Percentiles rank a stretch among this genome's conserved stretches.
Evolutionary conservation across 805 yeast genomes (phyloP).

Genomic region (Sugiyamaella smithiae): DNA sequence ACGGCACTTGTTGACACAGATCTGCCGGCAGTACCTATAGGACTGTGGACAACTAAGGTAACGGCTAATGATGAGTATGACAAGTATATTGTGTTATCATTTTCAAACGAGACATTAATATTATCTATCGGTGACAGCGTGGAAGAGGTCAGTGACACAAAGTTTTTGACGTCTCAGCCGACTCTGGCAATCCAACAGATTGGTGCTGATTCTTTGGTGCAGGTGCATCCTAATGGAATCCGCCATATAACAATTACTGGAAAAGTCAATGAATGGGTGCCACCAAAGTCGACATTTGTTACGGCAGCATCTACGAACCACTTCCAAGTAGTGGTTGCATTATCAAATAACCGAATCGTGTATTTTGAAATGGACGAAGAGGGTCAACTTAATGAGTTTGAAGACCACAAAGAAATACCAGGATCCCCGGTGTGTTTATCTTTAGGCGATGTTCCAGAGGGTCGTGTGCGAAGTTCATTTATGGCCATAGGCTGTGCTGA

Average conservation of each 20-base stretch:
- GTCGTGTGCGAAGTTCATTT: conserved; percentile 49
- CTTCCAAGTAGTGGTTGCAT: conserved; percentile 64
- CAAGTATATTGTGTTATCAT: conserved; percentile 62
- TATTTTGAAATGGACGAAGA: conserved; percentile 76
- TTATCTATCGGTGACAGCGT: conserved; percentile 76
- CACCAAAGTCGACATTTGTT: conserved; percentile 74
- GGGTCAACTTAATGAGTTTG: conserved; percentile 69
- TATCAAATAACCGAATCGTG: conserved; percentile 70
- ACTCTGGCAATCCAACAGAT: conserved; percentile 71
- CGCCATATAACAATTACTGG: conserved; percentile 47
- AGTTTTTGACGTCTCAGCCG: conserved; percentile 51
- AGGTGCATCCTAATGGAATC: conserved; percentile 69
- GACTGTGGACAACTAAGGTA: conserved; percentile 62
- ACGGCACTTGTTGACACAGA: conserved; percentile 70
- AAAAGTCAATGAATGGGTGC: conserved; percentile 67
- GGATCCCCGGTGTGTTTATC: conserved; percentile 44
- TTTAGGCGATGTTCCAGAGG: conserved; percentile 48
- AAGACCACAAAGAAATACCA: conserved; percentile 55
- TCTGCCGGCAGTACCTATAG: conserved; percentile 61
- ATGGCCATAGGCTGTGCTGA: conserved; percentile 74
- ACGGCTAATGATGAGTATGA: conserved; percentile 48
- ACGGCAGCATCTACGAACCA: conserved; percentile 58
- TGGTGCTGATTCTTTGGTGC: conserved; percentile 62
- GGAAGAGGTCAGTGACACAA: conserved; percentile 68
- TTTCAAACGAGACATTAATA: conserved; percentile 65